A percentile compares a stretch with the other conserved stretches of the same genome.
phyloP scores from a whole-genome alignment of 1,284 basidiomycete genomes.

The Malassezia japonica region DNA sequence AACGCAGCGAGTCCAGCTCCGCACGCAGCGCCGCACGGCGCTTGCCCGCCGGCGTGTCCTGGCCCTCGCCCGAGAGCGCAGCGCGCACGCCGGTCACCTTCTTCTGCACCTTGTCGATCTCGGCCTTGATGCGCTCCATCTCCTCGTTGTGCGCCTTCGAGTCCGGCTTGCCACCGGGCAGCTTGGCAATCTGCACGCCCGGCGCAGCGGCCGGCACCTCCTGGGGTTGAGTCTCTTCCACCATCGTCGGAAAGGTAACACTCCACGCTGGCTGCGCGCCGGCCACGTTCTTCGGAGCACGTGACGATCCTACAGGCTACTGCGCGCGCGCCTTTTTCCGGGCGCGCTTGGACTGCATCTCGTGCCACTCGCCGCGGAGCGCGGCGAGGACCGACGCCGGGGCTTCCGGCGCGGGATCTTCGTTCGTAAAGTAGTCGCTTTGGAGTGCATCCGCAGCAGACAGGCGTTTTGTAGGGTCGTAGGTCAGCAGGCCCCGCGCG shows the following conservation, averaged over 20 bases:
- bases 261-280: background rate
- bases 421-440: constrained; percentile 69
- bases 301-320: background rate
- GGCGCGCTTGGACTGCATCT: constrained; percentile 57
- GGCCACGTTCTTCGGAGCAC: background rate
- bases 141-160: constrained; percentile 33
- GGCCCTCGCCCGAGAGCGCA: constrained; percentile 50
- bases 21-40: constrained; percentile 64
- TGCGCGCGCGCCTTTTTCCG: constrained; percentile 20
- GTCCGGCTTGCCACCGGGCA: constrained; percentile 43
- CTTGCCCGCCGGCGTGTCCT: constrained; percentile 56
- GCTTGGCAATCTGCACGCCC: constrained; percentile 37
- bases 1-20: constrained; percentile 72
- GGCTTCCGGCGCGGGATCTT: constrained; percentile 63
- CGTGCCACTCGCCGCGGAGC: constrained; percentile 88
- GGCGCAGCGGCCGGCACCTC: background rate
- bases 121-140: constrained; percentile 37
- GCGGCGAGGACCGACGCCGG: constrained; percentile 61
- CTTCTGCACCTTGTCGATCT: constrained; percentile 35
- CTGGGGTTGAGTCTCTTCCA: background rate
- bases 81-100: constrained; percentile 60
- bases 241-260: too few species aligned
- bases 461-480: constrained; percentile 68
- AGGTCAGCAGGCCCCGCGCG: constrained; percentile 70
- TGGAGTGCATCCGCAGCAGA: constrained; percentile 71